Evolutionary conservation across 352 stramenopile species (phyloP).

Genomic region (Pythium aphanidermatum): DNA sequence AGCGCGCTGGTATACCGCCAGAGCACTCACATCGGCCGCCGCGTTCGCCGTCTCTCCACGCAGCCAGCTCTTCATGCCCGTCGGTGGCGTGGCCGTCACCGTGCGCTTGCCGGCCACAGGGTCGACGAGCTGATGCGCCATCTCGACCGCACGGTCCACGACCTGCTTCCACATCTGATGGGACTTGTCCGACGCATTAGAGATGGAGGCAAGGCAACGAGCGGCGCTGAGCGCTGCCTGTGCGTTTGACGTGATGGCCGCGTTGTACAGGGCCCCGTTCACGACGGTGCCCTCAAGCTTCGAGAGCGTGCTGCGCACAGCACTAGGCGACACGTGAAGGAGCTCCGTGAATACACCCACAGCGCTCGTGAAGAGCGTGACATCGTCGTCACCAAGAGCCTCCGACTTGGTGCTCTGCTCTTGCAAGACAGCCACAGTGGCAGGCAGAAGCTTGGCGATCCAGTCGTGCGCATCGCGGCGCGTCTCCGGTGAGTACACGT

Average conservation of each 20-base stretch:
- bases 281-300: slow-evolving; percentile 60
- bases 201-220: slow-evolving; percentile 41
- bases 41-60: slow-evolving; percentile 25
- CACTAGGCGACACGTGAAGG: slow-evolving; percentile 44
- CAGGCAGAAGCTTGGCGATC: slow-evolving; percentile 53
- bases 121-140: slow-evolving; percentile 60
- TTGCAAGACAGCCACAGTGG: slow-evolving; percentile 36
- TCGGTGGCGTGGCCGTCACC: slow-evolving; percentile 21
- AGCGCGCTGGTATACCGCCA: slow-evolving; percentile 62
- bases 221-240: slow-evolving; percentile 16
- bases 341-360: slow-evolving; percentile 43
- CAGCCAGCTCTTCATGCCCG: slow-evolving; percentile 58
- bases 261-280: slow-evolving; percentile 26
- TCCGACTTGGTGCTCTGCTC: slow-evolving; percentile 23
- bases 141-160: slow-evolving; percentile 50
- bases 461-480: slow-evolving; percentile 55
- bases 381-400: slow-evolving; percentile 17
- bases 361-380: slow-evolving; percentile 25
- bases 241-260: slow-evolving; percentile 15
- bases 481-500: slow-evolving; percentile 47
- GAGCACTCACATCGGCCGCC: slow-evolving; percentile 19
- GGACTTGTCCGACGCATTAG: slow-evolving; percentile 59
- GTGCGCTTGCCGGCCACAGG: slow-evolving; percentile 50
- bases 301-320: slow-evolving; percentile 41
- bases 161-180: slow-evolving; percentile 61